These are phyloP conservation scores for Eremothecium coryli DNA, from an alignment of 1,139 yeast species.

Conservation along the genomic window DNA sequence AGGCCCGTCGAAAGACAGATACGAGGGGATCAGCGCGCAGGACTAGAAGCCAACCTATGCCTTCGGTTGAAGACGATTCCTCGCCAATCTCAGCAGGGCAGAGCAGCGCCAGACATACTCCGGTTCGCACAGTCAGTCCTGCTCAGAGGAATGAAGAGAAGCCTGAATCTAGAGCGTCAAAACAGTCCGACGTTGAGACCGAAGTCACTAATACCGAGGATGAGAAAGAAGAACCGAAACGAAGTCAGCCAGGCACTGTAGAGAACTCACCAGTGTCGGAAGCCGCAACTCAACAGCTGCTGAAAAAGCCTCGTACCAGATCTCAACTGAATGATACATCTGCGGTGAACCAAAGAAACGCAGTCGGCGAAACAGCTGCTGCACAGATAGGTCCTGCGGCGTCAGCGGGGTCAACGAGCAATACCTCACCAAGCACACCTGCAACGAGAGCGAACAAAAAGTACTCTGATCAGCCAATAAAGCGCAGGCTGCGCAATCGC, in stretches of 20 bases:
- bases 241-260: background rate
- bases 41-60: constrained; percentile 5
- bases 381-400: too few species aligned
- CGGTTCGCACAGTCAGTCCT: too few species aligned
- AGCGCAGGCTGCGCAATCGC: constrained; percentile 3
- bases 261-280: background rate
- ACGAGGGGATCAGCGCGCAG: constrained; percentile 7
- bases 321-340: background rate
- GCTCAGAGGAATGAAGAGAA: background rate
- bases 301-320: constrained; percentile 5
- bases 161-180: too few species aligned
- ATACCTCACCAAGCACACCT: constrained; percentile 10
- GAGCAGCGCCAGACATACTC: background rate
- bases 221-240: constrained; percentile 9
- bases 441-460: constrained; percentile 7
- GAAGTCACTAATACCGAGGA: constrained; percentile 10
- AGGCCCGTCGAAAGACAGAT: constrained; percentile 4
- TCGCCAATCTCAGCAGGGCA: constrained; percentile 10
- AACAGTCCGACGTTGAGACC: constrained; percentile 8
- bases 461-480: constrained; percentile 6
- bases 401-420: background rate
- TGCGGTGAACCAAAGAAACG: too few species aligned
- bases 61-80: constrained; percentile 5
- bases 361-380: too few species aligned
- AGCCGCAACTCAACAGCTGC: background rate